Evolutionary conservation across 2,329 filamentous ascomycete species (phyloP).

Genomic region (Neonectria hederae): DNA sequence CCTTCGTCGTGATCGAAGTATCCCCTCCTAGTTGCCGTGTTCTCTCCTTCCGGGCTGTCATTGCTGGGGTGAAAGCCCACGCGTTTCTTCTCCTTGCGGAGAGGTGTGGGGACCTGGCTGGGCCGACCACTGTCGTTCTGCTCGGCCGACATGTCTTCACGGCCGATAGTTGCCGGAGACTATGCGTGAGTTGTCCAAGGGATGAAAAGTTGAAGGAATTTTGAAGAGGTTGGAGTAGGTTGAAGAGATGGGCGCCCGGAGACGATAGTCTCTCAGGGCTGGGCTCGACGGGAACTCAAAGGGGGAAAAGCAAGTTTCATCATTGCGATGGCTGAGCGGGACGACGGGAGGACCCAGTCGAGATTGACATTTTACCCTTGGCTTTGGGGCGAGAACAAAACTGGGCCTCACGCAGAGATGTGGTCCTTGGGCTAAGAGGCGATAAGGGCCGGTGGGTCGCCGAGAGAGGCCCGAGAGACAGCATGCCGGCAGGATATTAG

Average conservation of each 20-base stretch:
- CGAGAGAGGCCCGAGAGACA: constrained; percentile 45
- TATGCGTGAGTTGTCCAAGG: not conserved
- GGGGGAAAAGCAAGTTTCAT: constrained; percentile 28
- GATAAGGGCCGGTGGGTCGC: constrained; percentile 45
- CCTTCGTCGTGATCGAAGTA: constrained; percentile 30
- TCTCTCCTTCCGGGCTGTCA: constrained; percentile 32
- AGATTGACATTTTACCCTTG: constrained; percentile 31
- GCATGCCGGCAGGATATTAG: constrained; percentile 25
- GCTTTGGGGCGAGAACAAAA: constrained; percentile 40
- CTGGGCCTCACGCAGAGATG: constrained; percentile 35
- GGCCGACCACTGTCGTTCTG: constrained; percentile 42
- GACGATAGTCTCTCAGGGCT: constrained; percentile 32
- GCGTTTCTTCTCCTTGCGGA: constrained; percentile 52
- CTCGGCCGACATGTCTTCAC: constrained; percentile 35
- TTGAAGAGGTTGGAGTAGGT: constrained; percentile 14
- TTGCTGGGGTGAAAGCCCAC: constrained; percentile 51
- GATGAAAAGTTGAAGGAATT: not conserved
- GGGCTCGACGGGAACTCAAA: constrained; percentile 24
- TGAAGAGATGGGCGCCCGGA: constrained; percentile 24
- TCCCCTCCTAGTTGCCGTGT: constrained; percentile 8
- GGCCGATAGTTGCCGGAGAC: constrained; percentile 9
- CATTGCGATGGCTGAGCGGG: constrained; percentile 29
- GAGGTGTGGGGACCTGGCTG: constrained; percentile 45
- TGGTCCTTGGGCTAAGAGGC: constrained; percentile 27
- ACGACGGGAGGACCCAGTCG: constrained; percentile 29